Evolutionary conservation across 2,329 filamentous ascomycete genomes (phyloP).

Genomic region (Lasiodiplodia gonubiensis): DNA sequence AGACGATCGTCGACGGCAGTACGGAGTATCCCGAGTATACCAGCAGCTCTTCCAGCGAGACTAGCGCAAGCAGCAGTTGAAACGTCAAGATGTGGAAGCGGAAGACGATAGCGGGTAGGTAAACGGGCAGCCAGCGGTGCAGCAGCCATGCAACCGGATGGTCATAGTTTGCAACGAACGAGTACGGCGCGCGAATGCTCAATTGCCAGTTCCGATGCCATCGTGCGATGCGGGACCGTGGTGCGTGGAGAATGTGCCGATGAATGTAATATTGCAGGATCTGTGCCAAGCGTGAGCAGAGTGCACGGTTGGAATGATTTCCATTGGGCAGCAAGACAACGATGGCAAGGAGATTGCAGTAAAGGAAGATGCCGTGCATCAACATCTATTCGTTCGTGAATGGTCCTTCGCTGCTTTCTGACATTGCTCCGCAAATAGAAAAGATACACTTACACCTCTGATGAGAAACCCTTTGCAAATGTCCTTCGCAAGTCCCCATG

Average conservation of each 20-base stretch:
- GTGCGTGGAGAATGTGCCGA: constrained; percentile 68
- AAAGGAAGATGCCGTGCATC: not conserved
- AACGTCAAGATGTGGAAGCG: constrained; percentile 76
- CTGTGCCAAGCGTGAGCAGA: constrained; percentile 42
- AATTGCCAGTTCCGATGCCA: constrained; percentile 58
- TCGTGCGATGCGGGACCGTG: constrained; percentile 37
- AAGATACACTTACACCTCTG: constrained; percentile 58
- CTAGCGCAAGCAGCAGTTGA: constrained; percentile 66
- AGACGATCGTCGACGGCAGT: constrained; percentile 60
- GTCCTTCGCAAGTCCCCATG: constrained; percentile 65
- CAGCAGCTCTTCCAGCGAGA: constrained; percentile 70
- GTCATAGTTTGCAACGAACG: constrained; percentile 69
- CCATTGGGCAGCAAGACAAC: not conserved
- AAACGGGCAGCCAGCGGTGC: constrained; percentile 67
- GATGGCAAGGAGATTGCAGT: not conserved
- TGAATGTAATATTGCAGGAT: constrained; percentile 76
- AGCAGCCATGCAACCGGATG: constrained; percentile 70
- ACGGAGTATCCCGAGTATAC: constrained; percentile 71
- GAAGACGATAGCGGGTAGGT: constrained; percentile 68
- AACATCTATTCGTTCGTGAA: not conserved
- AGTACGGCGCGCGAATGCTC: constrained; percentile 51
- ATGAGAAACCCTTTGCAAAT: constrained; percentile 58
- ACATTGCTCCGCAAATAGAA: not conserved
- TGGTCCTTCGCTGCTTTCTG: too few relatives aligned
- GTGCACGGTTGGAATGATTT: not conserved